Percentiles rank a stretch among this genome's conserved stretches.
phyloP scores from a whole-genome alignment of 371 early-diverging fungal species.

The Phascolomyces articulosus region DNA sequence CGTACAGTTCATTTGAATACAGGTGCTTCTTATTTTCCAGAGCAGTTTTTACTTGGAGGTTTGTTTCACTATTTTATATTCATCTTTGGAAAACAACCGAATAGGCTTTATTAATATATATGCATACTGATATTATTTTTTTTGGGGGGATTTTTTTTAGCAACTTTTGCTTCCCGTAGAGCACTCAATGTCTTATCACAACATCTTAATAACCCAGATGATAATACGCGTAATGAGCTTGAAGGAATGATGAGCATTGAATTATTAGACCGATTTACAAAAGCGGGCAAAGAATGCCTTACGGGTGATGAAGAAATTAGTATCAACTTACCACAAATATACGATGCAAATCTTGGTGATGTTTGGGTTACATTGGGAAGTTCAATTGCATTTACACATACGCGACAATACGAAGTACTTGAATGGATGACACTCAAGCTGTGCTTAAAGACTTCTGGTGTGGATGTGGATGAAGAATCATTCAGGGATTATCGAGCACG shows the following conservation, averaged over 20 bases:
- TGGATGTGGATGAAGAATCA: conserved; percentile 40
- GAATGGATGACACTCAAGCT: conserved; percentile 50
- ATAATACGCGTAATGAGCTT: conserved; percentile 18
- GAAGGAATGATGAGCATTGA: conserved; percentile 43
- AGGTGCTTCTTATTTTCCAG: conserved; percentile 56
- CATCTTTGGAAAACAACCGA: background rate
- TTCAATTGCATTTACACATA: conserved; percentile 26
- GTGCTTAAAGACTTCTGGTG: conserved; percentile 18
- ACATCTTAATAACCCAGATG: conserved; percentile 29
- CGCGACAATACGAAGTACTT: conserved; percentile 31
- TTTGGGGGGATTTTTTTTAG: conserved; percentile 11
- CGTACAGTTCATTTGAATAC: conserved; percentile 57
- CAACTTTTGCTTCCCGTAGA: conserved; percentile 50
- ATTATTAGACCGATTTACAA: conserved; percentile 38
- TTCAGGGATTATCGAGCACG: conserved; percentile 48
- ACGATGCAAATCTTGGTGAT: conserved; percentile 55
- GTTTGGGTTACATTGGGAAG: conserved; percentile 59
- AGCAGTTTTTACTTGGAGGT: conserved; percentile 66
- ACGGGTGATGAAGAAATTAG: conserved; percentile 27
- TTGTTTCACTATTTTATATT: conserved; percentile 7
- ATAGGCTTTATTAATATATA: no score
- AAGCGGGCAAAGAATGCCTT: conserved; percentile 30
- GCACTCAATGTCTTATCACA: conserved; percentile 39
- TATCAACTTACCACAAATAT: conserved; percentile 52
- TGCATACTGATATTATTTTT: no score